Evolutionary conservation across 2,329 filamentous ascomycete species (phyloP).

Genomic region (Penicillium sp.): DNA sequence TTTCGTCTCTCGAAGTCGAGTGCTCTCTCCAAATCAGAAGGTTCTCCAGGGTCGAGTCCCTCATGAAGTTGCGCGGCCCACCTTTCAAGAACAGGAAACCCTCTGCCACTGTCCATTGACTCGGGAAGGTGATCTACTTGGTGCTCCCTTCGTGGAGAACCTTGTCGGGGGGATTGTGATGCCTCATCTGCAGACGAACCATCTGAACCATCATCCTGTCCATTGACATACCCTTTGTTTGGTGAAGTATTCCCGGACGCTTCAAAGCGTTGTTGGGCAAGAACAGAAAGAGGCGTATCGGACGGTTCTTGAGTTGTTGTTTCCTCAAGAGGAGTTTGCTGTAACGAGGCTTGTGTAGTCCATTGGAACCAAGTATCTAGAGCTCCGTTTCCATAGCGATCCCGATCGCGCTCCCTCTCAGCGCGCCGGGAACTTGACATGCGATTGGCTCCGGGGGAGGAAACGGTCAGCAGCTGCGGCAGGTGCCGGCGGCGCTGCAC

Average conservation of each 20-base stretch:
- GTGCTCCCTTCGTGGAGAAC: background rate
- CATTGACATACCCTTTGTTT: background rate
- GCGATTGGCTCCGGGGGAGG: background rate
- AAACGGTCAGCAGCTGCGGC: background rate
- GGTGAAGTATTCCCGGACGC: background rate
- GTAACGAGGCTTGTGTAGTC: constrained; percentile 14
- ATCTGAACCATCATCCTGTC: background rate
- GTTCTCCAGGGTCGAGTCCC: background rate
- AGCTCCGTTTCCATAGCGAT: constrained; percentile 24
- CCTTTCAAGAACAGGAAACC: constrained; percentile 23
- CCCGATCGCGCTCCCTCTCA: constrained; percentile 15
- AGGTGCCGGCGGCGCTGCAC: background rate
- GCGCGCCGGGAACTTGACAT: constrained; percentile 3
- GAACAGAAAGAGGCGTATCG: constrained; percentile 14
- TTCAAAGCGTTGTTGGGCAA: constrained; percentile 17
- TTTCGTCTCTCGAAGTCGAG: constrained; percentile 25
- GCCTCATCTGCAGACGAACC: background rate
- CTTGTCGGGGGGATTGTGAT: background rate
- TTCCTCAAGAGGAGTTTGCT: background rate
- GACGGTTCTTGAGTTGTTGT: background rate
- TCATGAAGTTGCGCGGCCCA: constrained; percentile 23
- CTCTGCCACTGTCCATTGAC: constrained; percentile 21
- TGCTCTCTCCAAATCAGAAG: constrained; percentile 17
- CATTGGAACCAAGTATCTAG: constrained; percentile 24
- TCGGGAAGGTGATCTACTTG: background rate